Evolutionary conservation across 768 basidiomycete genomes (phyloP).

Genomic region (Tulasnella calospora): DNA sequence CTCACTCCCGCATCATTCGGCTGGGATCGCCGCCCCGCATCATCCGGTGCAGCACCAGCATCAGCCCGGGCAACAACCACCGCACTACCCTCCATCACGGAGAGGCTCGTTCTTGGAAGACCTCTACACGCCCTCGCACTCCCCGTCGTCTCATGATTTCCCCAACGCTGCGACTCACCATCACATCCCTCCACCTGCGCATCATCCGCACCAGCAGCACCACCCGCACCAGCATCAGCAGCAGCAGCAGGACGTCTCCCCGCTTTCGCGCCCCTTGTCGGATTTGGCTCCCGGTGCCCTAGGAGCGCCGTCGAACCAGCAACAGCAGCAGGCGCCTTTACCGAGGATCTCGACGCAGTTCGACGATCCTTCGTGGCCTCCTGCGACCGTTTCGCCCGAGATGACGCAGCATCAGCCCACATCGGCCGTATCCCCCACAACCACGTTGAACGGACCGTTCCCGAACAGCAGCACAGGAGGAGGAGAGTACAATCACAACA

Average conservation of each 20-base stretch:
- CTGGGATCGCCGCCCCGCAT: neutral
- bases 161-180: neutral
- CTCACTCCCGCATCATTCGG: neutral
- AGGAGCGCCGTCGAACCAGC: neutral
- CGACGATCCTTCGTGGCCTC: neutral
- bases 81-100: neutral
- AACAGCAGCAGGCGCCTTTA: neutral
- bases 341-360: slow-evolving; percentile 10
- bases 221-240: no score
- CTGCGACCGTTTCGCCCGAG: neutral
- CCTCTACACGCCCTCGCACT: slow-evolving; percentile 1
- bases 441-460: slow-evolving; percentile 5
- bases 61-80: neutral
- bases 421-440: neutral
- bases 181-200: neutral
- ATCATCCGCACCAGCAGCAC: neutral
- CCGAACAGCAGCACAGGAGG: neutral
- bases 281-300: neutral
- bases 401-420: slow-evolving; percentile 4
- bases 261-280: neutral
- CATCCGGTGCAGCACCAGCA: slow-evolving; percentile 1
- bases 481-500: neutral
- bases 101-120: slow-evolving; percentile 7
- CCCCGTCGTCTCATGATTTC: neutral
- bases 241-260: neutral